phyloP scores from a whole-genome alignment of 805 yeast species.

The Jamesozyma piceae region DNA sequence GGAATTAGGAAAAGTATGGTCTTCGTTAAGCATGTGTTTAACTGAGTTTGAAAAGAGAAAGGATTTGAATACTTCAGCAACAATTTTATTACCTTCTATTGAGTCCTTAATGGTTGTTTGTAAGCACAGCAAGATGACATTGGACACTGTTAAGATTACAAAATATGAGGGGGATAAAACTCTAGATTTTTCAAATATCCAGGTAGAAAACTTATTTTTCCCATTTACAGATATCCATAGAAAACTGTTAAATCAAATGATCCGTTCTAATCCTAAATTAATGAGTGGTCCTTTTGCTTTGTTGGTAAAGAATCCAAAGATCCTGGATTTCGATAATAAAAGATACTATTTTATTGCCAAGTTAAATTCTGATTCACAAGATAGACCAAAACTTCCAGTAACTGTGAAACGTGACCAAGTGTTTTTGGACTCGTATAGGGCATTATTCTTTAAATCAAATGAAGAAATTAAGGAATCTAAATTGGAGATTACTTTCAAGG shows the following conservation, averaged over 20 bases:
- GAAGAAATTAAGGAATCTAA: conserved; percentile 65
- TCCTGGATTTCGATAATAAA: conserved; percentile 90
- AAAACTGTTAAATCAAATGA: conserved; percentile 82
- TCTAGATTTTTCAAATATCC: conserved; percentile 61
- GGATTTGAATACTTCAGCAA: conserved; percentile 55
- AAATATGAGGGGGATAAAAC: conserved; percentile 51
- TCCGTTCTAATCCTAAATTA: conserved; percentile 77
- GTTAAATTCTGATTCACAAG: conserved; percentile 43
- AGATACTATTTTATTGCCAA: conserved; percentile 73
- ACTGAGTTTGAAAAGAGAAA: conserved; percentile 51
- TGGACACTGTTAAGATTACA: conserved; percentile 37
- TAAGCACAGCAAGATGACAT: conserved; percentile 53
- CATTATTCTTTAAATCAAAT: conserved; percentile 67
- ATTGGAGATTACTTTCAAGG: conserved; percentile 74
- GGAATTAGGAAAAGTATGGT: conserved; percentile 76
- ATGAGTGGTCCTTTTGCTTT: conserved; percentile 94
- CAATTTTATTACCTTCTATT: conserved; percentile 73
- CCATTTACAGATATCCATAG: conserved; percentile 84
- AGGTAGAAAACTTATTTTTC: conserved; percentile 70
- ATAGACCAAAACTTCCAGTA: conserved; percentile 45
- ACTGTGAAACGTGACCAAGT: conserved; percentile 82
- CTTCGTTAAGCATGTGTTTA: conserved; percentile 66
- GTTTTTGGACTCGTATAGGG: conserved; percentile 79
- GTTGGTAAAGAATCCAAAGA: conserved; percentile 78
- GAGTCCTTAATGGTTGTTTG: conserved; percentile 96